Percentiles rank a stretch among this genome's conserved stretches.
Conservation (phyloP, 1,284 basidiomycete species). For the Ustilago curta region DNA sequence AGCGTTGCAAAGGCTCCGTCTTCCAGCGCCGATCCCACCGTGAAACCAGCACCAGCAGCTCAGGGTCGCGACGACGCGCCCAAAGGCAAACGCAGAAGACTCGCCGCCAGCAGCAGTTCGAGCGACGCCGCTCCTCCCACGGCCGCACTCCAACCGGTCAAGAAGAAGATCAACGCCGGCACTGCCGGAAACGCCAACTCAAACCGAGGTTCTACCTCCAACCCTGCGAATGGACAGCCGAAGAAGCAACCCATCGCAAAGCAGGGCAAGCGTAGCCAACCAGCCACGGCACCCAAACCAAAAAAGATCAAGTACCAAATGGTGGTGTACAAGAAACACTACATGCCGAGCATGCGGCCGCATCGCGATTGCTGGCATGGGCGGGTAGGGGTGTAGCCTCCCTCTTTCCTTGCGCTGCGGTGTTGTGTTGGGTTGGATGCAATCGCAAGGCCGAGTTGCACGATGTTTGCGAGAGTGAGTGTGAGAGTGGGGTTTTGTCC, state of each 20-base stretch:
- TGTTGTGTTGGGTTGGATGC: too few species aligned
- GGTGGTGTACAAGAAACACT: slow-evolving; percentile 32
- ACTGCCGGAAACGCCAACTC: background rate
- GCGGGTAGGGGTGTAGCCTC: background rate
- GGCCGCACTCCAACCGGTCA: slow-evolving; percentile 5
- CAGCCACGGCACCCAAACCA: background rate
- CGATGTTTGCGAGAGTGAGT: background rate
- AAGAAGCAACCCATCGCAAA: background rate
- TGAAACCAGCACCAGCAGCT: too few species aligned
- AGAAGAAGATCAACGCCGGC: background rate
- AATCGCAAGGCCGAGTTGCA: background rate
- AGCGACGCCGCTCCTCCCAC: background rate
- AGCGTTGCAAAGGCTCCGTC: too few species aligned
- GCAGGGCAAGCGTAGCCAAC: background rate
- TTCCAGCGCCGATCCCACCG: too few species aligned
- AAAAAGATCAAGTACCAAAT: slow-evolving; percentile 17
- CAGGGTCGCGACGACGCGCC: too few species aligned
- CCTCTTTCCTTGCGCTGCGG: background rate
- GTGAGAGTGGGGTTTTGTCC: too few species aligned
- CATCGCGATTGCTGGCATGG: slow-evolving; percentile 30
- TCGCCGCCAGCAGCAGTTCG: background rate
- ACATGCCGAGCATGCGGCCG: slow-evolving; percentile 20
- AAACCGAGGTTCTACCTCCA: background rate
- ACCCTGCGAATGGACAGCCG: background rate
- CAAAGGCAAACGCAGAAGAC: slow-evolving; percentile 7